These are phyloP conservation scores for Macaranga tanarius DNA, from an alignment of 441 rosid genomes.

Conservation along the genomic window DNA sequence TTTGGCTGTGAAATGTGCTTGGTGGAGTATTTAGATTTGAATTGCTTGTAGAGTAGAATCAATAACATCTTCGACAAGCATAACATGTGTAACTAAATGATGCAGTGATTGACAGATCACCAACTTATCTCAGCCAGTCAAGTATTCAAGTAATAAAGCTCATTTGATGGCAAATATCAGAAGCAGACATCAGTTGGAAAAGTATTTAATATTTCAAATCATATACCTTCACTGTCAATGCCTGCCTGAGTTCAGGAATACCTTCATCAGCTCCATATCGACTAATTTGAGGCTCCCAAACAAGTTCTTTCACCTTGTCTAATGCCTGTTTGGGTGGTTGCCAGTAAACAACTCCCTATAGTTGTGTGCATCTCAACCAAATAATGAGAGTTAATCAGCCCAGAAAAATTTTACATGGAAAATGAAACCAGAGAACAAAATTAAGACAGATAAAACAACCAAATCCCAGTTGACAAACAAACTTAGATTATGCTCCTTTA, in stretches of 20 bases:
- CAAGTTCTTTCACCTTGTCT: constrained; percentile 75
- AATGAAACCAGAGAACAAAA: constrained; percentile 6
- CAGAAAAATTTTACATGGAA: not conserved
- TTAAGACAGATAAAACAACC: not conserved
- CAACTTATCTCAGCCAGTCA: constrained; percentile 15
- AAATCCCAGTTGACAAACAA: constrained; percentile 1
- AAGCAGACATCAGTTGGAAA: constrained; percentile 14
- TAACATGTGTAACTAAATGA: not conserved
- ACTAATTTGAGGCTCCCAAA: constrained; percentile 75
- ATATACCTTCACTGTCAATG: constrained; percentile 65
- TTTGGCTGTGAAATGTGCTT: not conserved
- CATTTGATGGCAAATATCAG: not conserved
- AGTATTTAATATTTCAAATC: not conserved
- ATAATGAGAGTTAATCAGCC: constrained; percentile 5
- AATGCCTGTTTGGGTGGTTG: constrained; percentile 85
- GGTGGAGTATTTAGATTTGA: not conserved
- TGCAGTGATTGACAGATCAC: constrained; percentile 5
- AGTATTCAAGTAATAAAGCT: constrained; percentile 5
- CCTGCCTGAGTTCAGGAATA: constrained; percentile 68
- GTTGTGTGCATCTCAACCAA: constrained; percentile 19
- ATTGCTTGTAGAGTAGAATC: not conserved
- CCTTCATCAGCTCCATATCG: constrained; percentile 97
- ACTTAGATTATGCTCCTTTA: not conserved
- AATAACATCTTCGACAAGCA: not conserved
- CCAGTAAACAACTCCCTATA: constrained; percentile 94